Conservation (phyloP, 2,329 filamentous ascomycete genomes). For the Rugonectria rugulosa region DNA sequence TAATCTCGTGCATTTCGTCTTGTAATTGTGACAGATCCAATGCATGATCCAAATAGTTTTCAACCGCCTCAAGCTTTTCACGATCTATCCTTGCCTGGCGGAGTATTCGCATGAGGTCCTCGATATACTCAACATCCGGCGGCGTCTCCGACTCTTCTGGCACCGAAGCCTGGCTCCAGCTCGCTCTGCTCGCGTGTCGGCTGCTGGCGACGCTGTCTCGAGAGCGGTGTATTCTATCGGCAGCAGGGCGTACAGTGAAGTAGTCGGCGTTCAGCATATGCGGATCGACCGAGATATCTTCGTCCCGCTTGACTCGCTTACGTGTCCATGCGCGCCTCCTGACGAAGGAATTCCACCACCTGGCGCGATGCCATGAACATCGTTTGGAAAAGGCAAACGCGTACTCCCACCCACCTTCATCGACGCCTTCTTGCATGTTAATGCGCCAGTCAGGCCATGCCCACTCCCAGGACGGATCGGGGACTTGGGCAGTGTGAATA, state of each 20-base stretch:
- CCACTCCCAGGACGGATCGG: conserved; percentile 97
- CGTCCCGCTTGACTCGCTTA: conserved; percentile 69
- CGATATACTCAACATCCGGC: conserved; percentile 66
- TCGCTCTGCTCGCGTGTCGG: conserved; percentile 45
- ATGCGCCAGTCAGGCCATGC: conserved; percentile 71
- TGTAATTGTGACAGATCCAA: conserved; percentile 80
- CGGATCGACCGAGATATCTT: conserved; percentile 58
- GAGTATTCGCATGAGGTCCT: conserved; percentile 73
- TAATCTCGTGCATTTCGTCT: conserved; percentile 82
- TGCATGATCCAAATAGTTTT: conserved; percentile 81
- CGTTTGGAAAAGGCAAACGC: conserved; percentile 81
- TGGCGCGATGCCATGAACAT: conserved; percentile 87
- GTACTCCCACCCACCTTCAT: conserved; percentile 96
- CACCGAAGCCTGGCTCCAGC: conserved; percentile 46
- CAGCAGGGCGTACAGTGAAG: conserved; percentile 74
- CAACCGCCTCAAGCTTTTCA: conserved; percentile 86
- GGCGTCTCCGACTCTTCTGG: conserved; percentile 64
- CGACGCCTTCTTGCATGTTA: conserved; percentile 75
- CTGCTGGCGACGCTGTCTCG: conserved; percentile 45
- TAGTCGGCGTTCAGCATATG: conserved; percentile 80
- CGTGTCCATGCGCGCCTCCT: conserved; percentile 87
- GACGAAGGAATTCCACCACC: conserved; percentile 97
- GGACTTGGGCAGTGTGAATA: conserved; percentile 88
- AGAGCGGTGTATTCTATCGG: conserved; percentile 44
- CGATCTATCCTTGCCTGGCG: conserved; percentile 80